These are phyloP conservation scores for Paramecium pentaurelia DNA, from an alignment of 73 alveolate genomes.

Conservation along the genomic window DNA sequence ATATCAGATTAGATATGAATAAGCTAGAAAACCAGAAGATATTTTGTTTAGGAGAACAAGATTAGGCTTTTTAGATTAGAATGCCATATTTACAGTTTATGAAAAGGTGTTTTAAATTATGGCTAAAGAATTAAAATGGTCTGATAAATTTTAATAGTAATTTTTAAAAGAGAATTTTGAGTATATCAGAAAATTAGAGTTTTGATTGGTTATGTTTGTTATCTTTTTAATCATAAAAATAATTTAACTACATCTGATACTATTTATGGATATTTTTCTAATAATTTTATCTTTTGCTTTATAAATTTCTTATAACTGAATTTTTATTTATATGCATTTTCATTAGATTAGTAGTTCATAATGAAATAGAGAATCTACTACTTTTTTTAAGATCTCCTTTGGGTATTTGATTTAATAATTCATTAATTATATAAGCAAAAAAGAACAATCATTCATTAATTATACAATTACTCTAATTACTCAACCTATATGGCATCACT, in stretches of 20 bases:
- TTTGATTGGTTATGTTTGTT: neutral
- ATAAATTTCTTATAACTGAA: neutral
- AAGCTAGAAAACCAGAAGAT: slow-evolving; percentile 55
- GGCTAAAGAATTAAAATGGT: slow-evolving; percentile 52
- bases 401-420: neutral
- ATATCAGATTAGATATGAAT: slow-evolving; percentile 39
- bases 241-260: neutral
- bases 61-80: slow-evolving; percentile 49
- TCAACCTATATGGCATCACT: neutral
- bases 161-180: neutral
- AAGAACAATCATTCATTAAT: neutral
- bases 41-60: slow-evolving; percentile 60
- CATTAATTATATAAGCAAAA: neutral
- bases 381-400: neutral
- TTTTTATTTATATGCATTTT: no score
- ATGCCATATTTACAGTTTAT: slow-evolving; percentile 22
- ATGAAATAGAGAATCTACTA: neutral
- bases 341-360: neutral
- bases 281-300: neutral
- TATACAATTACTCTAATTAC: neutral
- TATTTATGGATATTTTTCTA: neutral
- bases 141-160: neutral
- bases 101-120: slow-evolving; percentile 11
- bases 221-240: neutral
- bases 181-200: neutral